Evolutionary conservation across 768 basidiomycete species (phyloP).

Genomic region (Trichaptum fuscoviolaceum): DNA sequence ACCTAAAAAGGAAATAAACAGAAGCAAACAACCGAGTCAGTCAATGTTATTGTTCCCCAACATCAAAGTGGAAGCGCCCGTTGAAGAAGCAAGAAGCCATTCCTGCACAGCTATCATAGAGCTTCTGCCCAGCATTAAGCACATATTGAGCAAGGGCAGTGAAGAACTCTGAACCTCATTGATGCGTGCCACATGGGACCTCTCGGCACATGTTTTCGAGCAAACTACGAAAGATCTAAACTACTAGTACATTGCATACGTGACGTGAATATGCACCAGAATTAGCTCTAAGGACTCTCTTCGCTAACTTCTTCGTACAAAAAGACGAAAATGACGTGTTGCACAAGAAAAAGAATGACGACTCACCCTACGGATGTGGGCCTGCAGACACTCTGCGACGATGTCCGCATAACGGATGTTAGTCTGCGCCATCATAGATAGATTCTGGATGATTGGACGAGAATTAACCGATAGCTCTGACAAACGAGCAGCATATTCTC

Average conservation of each 20-base stretch:
- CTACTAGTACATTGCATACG: not conserved
- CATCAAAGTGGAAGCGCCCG: constrained; percentile 12
- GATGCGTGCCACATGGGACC: not conserved
- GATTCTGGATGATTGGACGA: constrained; percentile 85
- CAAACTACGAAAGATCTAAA: not conserved
- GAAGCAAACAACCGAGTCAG: constrained; percentile 60
- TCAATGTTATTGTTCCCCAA: constrained; percentile 35
- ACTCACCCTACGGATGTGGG: constrained; percentile 90
- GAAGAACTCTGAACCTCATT: not conserved
- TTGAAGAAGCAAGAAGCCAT: not conserved
- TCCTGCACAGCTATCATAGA: not conserved
- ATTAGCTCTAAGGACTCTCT: not conserved
- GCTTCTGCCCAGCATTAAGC: not conserved
- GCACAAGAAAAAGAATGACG: constrained; percentile 13
- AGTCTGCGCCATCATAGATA: constrained; percentile 91
- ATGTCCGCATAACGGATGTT: constrained; percentile 72
- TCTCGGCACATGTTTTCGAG: not conserved
- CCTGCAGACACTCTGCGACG: constrained; percentile 75
- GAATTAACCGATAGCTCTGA: constrained; percentile 89
- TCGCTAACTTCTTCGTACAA: not conserved
- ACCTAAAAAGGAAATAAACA: constrained; percentile 50
- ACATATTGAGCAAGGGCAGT: not conserved
- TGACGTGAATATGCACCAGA: not conserved
- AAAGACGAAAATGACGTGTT: not conserved
- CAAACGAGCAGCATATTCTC: constrained; percentile 71